These are phyloP conservation scores for Penicillium occitanis DNA, from an alignment of 2,329 filamentous ascomycete genomes.

Conservation along the genomic window DNA sequence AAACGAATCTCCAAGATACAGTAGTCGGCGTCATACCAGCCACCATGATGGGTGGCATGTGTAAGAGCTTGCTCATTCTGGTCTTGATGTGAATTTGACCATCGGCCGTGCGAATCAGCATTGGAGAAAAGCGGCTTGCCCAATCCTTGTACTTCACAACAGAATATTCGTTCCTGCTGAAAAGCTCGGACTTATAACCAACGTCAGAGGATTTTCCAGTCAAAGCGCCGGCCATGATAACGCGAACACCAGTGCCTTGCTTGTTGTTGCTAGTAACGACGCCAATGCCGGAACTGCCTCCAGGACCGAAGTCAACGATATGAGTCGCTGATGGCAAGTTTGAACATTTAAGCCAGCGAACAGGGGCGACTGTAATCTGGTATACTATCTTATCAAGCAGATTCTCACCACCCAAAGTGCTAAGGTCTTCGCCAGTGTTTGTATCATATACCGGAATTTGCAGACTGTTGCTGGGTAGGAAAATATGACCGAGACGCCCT, in stretches of 20 bases:
- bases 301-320: slow-evolving; percentile 93
- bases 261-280: slow-evolving; percentile 97
- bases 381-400: not conserved
- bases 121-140: slow-evolving; percentile 61
- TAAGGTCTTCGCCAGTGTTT: slow-evolving; percentile 80
- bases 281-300: slow-evolving; percentile 92
- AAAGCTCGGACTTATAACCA: slow-evolving; percentile 60
- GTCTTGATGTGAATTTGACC: slow-evolving; percentile 92
- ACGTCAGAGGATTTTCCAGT: slow-evolving; percentile 86
- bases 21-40: slow-evolving; percentile 92
- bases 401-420: slow-evolving; percentile 71
- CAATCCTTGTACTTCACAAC: not conserved
- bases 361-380: slow-evolving; percentile 59
- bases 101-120: slow-evolving; percentile 79
- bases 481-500: slow-evolving; percentile 34
- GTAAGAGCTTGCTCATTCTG: slow-evolving; percentile 88
- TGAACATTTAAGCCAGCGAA: slow-evolving; percentile 95
- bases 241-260: slow-evolving; percentile 93
- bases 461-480: slow-evolving; percentile 54
- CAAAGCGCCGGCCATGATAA: slow-evolving; percentile 88
- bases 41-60: slow-evolving; percentile 82
- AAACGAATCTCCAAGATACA: slow-evolving; percentile 86
- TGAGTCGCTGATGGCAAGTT: slow-evolving; percentile 88
- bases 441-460: slow-evolving; percentile 88
- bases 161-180: not conserved